Percentiles rank a stretch among this genome's conserved stretches.
Evolutionary conservation across 1,284 basidiomycete species (phyloP).

Genomic region (Trichosporon sp.): DNA sequence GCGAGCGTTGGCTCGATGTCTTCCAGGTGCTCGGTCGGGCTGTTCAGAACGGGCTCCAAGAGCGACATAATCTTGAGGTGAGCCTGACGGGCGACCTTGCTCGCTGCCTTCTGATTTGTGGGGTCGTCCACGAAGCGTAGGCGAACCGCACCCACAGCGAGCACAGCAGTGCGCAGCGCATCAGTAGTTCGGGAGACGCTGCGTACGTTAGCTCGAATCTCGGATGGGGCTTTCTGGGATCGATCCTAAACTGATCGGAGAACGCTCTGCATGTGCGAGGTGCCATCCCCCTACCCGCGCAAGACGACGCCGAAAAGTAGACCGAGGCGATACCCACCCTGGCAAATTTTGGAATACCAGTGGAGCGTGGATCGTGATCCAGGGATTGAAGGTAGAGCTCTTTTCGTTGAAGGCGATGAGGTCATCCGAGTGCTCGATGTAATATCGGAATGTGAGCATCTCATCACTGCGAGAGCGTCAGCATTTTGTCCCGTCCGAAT

Average conservation of each 20-base stretch:
- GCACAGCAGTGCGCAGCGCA: slow-evolving; percentile 34
- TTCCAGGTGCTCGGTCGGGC: slow-evolving; percentile 20
- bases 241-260: too few relatives aligned
- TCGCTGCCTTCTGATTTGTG: slow-evolving; percentile 26
- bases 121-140: slow-evolving; percentile 32
- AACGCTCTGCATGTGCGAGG: background rate
- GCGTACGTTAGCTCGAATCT: background rate
- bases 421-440: slow-evolving; percentile 34
- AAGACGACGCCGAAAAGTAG: too few relatives aligned
- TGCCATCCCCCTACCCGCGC: slow-evolving; percentile 6
- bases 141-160: slow-evolving; percentile 40
- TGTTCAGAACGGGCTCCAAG: slow-evolving; percentile 20
- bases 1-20: slow-evolving; percentile 37
- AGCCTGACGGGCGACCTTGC: slow-evolving; percentile 24
- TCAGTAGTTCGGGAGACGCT: slow-evolving; percentile 29
- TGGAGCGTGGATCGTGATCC: slow-evolving; percentile 39
- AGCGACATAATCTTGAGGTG: slow-evolving; percentile 25
- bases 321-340: slow-evolving; percentile 26
- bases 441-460: slow-evolving; percentile 39
- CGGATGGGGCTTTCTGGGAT: background rate
- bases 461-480: slow-evolving; percentile 27
- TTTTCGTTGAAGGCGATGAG: slow-evolving; percentile 37
- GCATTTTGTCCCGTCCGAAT: too few relatives aligned
- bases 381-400: slow-evolving; percentile 37
- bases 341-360: slow-evolving; percentile 35